Evolutionary conservation across 306 rosid species (phyloP).

Genomic region (Citrullus mucosospermus): DNA sequence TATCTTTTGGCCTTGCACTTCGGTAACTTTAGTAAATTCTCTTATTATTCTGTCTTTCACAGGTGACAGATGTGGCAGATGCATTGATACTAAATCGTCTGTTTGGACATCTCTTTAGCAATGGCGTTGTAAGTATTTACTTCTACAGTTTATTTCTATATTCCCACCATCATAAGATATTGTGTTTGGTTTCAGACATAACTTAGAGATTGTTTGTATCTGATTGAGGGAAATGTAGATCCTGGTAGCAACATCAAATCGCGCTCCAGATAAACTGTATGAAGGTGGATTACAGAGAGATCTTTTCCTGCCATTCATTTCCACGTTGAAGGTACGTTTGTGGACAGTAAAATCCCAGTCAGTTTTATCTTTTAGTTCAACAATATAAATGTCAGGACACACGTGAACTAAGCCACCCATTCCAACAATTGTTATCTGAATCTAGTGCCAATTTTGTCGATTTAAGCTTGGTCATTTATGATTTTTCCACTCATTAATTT

Average conservation of each 20-base stretch:
- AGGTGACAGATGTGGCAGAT: slow-evolving; percentile 99
- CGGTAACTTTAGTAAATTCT: slow-evolving; percentile 9
- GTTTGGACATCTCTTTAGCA: slow-evolving; percentile 60
- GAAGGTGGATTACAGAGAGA: slow-evolving; percentile 98
- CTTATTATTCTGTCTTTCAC: slow-evolving; percentile 9
- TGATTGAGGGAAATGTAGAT: slow-evolving; percentile 48
- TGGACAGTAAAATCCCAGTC: background rate
- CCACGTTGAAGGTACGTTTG: slow-evolving; percentile 56
- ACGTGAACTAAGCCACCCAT: background rate
- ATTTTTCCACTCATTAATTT: background rate
- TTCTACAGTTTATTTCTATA: background rate
- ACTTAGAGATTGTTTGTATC: slow-evolving; percentile 7
- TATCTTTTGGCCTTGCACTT: slow-evolving; percentile 8
- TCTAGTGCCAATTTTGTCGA: background rate
- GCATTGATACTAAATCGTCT: slow-evolving; percentile 85
- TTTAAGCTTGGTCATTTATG: background rate
- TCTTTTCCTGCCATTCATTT: slow-evolving; percentile 87
- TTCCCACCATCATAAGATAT: background rate
- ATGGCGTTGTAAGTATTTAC: slow-evolving; percentile 62
- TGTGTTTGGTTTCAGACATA: background rate
- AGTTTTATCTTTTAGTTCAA: background rate
- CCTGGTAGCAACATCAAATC: slow-evolving; percentile 89
- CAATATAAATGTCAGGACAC: background rate
- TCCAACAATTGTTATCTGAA: background rate
- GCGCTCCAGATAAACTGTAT: slow-evolving; percentile 82